Evolutionary conservation across 345 rosid species (phyloP).

Genomic region (Dimocarpus longan): DNA sequence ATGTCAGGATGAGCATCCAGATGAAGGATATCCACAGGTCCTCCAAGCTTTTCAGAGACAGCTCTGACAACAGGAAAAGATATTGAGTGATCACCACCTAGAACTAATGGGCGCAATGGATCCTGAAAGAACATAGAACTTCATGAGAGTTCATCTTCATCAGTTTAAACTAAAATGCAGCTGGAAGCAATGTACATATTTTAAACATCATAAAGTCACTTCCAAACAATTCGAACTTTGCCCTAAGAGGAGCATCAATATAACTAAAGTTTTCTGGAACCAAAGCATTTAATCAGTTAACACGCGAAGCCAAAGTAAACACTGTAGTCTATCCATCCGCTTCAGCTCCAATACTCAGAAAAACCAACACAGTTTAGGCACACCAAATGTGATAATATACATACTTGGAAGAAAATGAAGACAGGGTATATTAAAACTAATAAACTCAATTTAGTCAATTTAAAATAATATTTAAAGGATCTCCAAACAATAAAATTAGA

Average conservation of each 20-base stretch:
- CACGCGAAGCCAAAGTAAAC: not conserved
- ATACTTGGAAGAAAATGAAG: not conserved
- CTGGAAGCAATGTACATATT: not conserved
- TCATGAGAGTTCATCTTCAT: not conserved
- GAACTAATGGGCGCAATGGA: conserved; percentile 82
- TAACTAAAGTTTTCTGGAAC: conserved; percentile 1
- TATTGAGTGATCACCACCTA: conserved; percentile 98
- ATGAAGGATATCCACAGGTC: conserved; percentile 95
- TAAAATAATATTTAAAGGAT: not conserved
- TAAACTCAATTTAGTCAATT: not conserved
- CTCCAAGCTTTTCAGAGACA: conserved; percentile 93
- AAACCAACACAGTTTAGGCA: not conserved
- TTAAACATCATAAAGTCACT: not conserved
- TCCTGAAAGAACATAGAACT: conserved; percentile 43
- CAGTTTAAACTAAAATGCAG: conserved; percentile 2
- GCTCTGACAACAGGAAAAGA: conserved; percentile 93
- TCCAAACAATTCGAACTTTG: not conserved
- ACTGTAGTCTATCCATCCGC: not conserved
- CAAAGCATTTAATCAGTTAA: not conserved
- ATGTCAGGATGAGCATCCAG: conserved; percentile 99
- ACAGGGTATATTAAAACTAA: not conserved
- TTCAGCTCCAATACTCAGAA: not conserved
- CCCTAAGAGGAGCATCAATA: not conserved
- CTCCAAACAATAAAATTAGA: not conserved
- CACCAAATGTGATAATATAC: not conserved